These are phyloP conservation scores for Didymosphaeria variabile DNA, from an alignment of 2,329 filamentous ascomycete genomes.

Conservation along the genomic window DNA sequence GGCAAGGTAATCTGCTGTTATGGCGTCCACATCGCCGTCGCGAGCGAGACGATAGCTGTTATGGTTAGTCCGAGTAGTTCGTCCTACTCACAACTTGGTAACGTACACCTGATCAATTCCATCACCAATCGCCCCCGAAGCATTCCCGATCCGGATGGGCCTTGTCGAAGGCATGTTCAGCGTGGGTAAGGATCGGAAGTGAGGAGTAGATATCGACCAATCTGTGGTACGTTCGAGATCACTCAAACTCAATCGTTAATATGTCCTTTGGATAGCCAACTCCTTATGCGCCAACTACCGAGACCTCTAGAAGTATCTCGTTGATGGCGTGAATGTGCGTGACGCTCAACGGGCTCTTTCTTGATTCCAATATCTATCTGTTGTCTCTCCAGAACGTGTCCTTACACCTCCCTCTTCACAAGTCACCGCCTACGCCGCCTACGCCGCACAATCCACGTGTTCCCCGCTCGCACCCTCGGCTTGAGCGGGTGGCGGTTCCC, in stretches of 20 bases:
- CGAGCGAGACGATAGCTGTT: constrained; percentile 55
- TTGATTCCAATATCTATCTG: neutral
- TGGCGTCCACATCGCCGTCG: constrained; percentile 82
- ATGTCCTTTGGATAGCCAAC: no score
- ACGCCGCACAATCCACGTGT: neutral
- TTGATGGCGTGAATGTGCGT: neutral
- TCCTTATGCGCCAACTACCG: no score
- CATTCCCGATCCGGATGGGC: constrained; percentile 45
- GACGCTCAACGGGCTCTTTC: neutral
- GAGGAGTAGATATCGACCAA: neutral
- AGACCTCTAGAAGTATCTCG: neutral
- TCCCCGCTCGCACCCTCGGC: neutral
- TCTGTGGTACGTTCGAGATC: neutral
- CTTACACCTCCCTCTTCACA: neutral
- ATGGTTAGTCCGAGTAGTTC: neutral
- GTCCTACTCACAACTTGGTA: neutral
- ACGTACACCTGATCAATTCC: constrained; percentile 40
- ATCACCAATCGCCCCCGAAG: constrained; percentile 43
- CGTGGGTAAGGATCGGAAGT: neutral
- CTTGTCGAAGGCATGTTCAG: constrained; percentile 20
- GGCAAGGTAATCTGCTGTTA: constrained; percentile 56
- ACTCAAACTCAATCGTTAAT: neutral
- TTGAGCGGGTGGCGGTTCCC: neutral
- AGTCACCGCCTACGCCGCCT: neutral
- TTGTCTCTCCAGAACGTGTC: neutral